Evolutionary conservation across 2,329 filamentous ascomycete genomes (phyloP).

Genomic region (Taxawa tesnikishii): DNA sequence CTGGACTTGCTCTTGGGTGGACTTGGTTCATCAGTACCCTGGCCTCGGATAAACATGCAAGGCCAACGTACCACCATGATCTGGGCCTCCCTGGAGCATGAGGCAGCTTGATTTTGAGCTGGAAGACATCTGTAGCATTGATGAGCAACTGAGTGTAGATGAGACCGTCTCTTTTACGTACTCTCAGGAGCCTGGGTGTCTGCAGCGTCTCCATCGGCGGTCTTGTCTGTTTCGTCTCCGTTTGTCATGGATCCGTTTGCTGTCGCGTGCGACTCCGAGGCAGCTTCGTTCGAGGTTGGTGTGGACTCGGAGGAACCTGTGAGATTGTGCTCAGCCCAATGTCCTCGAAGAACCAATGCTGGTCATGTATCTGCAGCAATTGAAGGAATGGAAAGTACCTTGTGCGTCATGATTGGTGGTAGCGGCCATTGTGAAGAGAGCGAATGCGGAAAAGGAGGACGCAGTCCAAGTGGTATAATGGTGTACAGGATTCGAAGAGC

Average conservation of each 20-base stretch:
- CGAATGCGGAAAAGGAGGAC: background rate
- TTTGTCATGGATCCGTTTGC: slow-evolving; percentile 2
- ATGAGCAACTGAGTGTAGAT: background rate
- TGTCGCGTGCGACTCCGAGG: background rate
- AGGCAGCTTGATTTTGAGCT: slow-evolving; percentile 70
- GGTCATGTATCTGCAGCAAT: background rate
- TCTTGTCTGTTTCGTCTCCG: slow-evolving; percentile 3
- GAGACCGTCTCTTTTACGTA: background rate
- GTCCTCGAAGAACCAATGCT: background rate
- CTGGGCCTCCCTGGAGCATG: slow-evolving; percentile 68
- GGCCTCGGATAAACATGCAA: background rate
- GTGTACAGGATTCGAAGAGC: no score
- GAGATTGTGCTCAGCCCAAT: slow-evolving; percentile 2
- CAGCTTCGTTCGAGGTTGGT: background rate
- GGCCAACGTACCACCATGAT: slow-evolving; percentile 55
- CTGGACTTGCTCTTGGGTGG: slow-evolving; percentile 81
- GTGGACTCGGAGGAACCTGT: background rate
- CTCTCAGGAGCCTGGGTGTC: slow-evolving; percentile 1
- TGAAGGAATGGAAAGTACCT: slow-evolving; percentile 1
- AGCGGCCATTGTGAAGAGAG: slow-evolving; percentile 5
- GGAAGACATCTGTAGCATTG: slow-evolving; percentile 39
- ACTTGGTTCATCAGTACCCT: slow-evolving; percentile 8
- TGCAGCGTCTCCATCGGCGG: slow-evolving; percentile 1
- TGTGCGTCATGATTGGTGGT: slow-evolving; percentile 5
- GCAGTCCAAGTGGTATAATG: no score